Conservation (phyloP, 1,284 basidiomycete genomes). For the Exobasidium cylindrosporum region DNA sequence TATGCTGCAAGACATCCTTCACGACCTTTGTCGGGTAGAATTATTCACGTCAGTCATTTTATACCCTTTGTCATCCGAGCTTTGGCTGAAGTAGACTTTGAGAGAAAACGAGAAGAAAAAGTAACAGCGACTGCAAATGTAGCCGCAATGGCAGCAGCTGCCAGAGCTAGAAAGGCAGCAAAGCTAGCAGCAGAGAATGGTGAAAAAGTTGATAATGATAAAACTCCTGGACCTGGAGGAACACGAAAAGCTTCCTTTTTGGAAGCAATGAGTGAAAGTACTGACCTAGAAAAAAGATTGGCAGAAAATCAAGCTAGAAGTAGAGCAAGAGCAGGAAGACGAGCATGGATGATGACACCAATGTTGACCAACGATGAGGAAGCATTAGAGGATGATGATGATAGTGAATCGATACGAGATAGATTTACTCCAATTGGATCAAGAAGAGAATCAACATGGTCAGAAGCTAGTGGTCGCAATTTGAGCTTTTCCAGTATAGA, state of each 20-base stretch:
- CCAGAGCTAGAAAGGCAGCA: conserved; percentile 43
- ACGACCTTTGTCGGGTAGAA: conserved; percentile 44
- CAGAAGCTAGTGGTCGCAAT: conserved; percentile 12
- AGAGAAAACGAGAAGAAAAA: conserved; percentile 39
- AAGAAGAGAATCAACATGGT: conserved; percentile 24
- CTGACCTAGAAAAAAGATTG: conserved; percentile 42
- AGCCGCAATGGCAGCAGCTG: conserved; percentile 46
- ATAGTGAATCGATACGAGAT: conserved; percentile 21
- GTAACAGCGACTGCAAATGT: conserved; percentile 44
- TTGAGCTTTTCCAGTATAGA: conserved; percentile 13
- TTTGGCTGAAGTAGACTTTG: conserved; percentile 42
- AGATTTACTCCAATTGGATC: conserved; percentile 45
- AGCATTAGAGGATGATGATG: conserved; percentile 31
- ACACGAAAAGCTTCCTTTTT: conserved; percentile 29
- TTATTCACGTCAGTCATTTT: conserved; percentile 53
- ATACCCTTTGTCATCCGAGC: conserved; percentile 52
- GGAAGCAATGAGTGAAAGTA: conserved; percentile 29
- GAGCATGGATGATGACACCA: conserved; percentile 49
- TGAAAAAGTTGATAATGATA: conserved; percentile 18
- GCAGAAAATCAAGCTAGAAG: conserved; percentile 49
- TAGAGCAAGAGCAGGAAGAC: conserved; percentile 36
- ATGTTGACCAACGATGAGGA: conserved; percentile 20
- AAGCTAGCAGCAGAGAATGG: conserved; percentile 30
- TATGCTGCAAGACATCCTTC: conserved; percentile 44
- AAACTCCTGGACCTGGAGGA: conserved; percentile 14